Evolutionary conservation across 345 rosid species (phyloP).

Genomic region (Lumnitzera racemosa): DNA sequence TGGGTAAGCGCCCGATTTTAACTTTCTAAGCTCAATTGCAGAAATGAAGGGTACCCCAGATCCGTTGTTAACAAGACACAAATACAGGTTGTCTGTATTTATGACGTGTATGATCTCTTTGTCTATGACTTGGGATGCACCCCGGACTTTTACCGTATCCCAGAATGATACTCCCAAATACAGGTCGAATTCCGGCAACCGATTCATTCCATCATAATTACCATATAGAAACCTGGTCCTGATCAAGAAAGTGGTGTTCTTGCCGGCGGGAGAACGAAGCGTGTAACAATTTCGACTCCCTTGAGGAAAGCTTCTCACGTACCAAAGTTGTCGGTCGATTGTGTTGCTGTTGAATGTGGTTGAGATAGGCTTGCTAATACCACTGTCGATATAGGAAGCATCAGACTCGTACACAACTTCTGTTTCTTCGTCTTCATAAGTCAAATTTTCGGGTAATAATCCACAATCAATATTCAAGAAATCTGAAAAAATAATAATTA

Average conservation of each 20-base stretch:
- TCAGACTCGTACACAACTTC: slow-evolving; percentile 11
- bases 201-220: slow-evolving; percentile 16
- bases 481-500: slow-evolving; percentile 4
- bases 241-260: slow-evolving; percentile 14
- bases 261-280: slow-evolving; percentile 20
- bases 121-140: neutral
- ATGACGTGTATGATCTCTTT: slow-evolving; percentile 19
- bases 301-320: slow-evolving; percentile 22
- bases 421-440: slow-evolving; percentile 10
- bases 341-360: slow-evolving; percentile 9
- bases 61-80: slow-evolving; percentile 23
- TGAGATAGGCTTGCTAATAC: slow-evolving; percentile 16
- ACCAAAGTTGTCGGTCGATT: slow-evolving; percentile 1
- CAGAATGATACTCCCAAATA: slow-evolving; percentile 21
- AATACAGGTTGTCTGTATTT: slow-evolving; percentile 16
- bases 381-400: slow-evolving; percentile 9
- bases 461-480: slow-evolving; percentile 30
- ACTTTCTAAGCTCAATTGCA: slow-evolving; percentile 23
- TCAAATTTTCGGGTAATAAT: neutral
- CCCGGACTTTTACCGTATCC: slow-evolving; percentile 11
- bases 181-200: slow-evolving; percentile 14
- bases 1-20: slow-evolving; percentile 11
- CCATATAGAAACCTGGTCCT: slow-evolving; percentile 32
- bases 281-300: slow-evolving; percentile 24
- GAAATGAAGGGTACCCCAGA: slow-evolving; percentile 29